Evolutionary conservation across 1,139 yeast species (phyloP).

Genomic region (Yamadazyma atlantica): DNA sequence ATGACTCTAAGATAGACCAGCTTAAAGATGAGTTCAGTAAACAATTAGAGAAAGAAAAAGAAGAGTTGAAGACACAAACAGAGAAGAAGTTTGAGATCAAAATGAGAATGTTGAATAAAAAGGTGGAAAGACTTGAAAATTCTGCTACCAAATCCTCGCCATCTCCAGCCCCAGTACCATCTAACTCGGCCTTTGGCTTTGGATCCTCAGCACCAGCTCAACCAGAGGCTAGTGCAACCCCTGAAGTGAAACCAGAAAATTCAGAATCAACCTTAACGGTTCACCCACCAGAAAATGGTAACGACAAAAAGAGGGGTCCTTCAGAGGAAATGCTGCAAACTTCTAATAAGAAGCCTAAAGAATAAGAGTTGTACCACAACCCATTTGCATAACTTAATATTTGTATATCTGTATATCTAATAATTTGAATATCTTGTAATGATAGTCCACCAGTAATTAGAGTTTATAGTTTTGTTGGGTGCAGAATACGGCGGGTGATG

Average conservation of each 20-base stretch:
- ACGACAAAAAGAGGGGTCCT: conserved; percentile 16
- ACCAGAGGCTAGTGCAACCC: conserved; percentile 2
- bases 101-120: conserved; percentile 44
- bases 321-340: conserved; percentile 13
- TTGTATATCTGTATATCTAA: no score
- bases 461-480: no score
- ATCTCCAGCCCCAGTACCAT: not conserved
- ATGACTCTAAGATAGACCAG: conserved; percentile 22
- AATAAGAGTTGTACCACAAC: no score
- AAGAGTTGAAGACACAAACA: conserved; percentile 28
- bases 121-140: conserved; percentile 35
- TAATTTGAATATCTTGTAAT: conserved; percentile 1
- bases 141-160: not conserved
- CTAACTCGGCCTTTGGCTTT: conserved; percentile 1
- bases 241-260: conserved; percentile 10
- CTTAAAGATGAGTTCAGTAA: conserved; percentile 29
- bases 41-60: conserved; percentile 33
- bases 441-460: no score
- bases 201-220: conserved; percentile 2
- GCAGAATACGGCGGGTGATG: no score
- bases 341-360: conserved; percentile 19
- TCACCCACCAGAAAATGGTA: conserved; percentile 14
- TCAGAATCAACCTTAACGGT: conserved; percentile 35
- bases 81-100: conserved; percentile 44
- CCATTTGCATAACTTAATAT: no score